These are phyloP conservation scores for Sporothrix inflata DNA, from an alignment of 2,329 filamentous ascomycete genomes.

Conservation along the genomic window DNA sequence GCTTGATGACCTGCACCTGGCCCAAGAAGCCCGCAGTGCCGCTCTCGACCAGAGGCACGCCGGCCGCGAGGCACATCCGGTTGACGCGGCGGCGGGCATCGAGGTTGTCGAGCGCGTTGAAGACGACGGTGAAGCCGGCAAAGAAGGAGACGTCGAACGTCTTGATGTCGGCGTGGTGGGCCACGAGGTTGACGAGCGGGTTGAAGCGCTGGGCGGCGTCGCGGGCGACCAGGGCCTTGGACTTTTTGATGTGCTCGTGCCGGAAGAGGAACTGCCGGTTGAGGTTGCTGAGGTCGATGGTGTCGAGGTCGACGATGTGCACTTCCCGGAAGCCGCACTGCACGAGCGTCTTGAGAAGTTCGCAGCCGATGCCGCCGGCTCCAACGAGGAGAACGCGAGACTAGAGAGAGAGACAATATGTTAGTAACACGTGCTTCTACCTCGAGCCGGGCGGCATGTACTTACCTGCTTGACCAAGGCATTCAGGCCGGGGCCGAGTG, in stretches of 20 bases:
- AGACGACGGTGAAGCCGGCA: slow-evolving; percentile 77
- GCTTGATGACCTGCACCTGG: slow-evolving; percentile 95
- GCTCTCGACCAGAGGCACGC: slow-evolving; percentile 91
- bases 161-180: slow-evolving; percentile 95
- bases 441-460: no score
- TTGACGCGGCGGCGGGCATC: slow-evolving; percentile 95
- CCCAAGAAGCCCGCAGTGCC: slow-evolving; percentile 98
- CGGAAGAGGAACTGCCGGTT: slow-evolving; percentile 98
- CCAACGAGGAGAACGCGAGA: slow-evolving; percentile 90
- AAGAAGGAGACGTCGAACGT: slow-evolving; percentile 94
- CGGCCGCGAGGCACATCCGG: slow-evolving; percentile 91
- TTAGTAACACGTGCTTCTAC: neutral
- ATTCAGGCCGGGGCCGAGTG: slow-evolving; percentile 68
- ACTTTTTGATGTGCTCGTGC: slow-evolving; percentile 96
- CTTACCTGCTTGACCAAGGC: slow-evolving; percentile 69
- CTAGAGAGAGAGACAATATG: slow-evolving; percentile 50
- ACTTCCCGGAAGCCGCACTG: slow-evolving; percentile 90
- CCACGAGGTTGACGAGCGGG: slow-evolving; percentile 80
- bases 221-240: slow-evolving; percentile 76
- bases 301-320: slow-evolving; percentile 95
- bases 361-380: slow-evolving; percentile 95
- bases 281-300: slow-evolving; percentile 95
- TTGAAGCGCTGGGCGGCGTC: slow-evolving; percentile 91
- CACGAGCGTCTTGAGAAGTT: slow-evolving; percentile 94
- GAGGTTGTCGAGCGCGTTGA: slow-evolving; percentile 96